Conservation (phyloP, 768 basidiomycete species). For the Sporobolomyces pararoseus region DNA sequence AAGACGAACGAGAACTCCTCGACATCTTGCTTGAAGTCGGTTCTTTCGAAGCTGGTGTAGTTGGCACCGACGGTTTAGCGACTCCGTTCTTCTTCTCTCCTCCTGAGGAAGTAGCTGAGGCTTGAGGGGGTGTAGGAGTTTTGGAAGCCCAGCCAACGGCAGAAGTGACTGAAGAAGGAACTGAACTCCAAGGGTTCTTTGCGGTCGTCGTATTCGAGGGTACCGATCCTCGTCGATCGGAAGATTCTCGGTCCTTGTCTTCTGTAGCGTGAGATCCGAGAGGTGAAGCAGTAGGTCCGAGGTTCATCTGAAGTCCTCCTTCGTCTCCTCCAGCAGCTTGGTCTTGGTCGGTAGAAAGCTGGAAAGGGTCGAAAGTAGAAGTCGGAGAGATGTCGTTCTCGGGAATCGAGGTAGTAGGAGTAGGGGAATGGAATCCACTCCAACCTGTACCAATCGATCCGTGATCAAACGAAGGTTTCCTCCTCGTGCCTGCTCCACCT, state of each 20-base stretch:
- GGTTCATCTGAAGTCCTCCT: neutral
- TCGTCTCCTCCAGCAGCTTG: neutral
- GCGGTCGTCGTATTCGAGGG: neutral
- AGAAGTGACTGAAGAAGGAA: constrained; percentile 1
- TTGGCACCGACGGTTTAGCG: too few species aligned
- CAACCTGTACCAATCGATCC: constrained; percentile 9
- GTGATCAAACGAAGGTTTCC: neutral
- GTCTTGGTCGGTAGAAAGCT: neutral
- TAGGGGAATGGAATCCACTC: constrained; percentile 1
- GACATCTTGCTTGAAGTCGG: constrained; percentile 2
- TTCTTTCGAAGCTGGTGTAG: neutral
- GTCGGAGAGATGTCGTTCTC: neutral
- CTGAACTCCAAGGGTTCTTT: neutral
- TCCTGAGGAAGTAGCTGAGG: neutral
- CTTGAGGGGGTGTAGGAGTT: neutral
- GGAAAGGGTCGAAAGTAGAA: neutral
- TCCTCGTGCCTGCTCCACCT: neutral
- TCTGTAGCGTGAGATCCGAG: neutral
- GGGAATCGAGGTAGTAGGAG: neutral
- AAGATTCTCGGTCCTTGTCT: neutral
- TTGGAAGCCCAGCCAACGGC: neutral
- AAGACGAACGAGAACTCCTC: neutral
- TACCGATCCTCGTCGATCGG: neutral
- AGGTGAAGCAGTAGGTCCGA: too few species aligned
- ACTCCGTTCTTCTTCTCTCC: neutral